Base-by-base conservation (phyloP, 257 asterid species). In the Mitragyna speciosa region DNA sequence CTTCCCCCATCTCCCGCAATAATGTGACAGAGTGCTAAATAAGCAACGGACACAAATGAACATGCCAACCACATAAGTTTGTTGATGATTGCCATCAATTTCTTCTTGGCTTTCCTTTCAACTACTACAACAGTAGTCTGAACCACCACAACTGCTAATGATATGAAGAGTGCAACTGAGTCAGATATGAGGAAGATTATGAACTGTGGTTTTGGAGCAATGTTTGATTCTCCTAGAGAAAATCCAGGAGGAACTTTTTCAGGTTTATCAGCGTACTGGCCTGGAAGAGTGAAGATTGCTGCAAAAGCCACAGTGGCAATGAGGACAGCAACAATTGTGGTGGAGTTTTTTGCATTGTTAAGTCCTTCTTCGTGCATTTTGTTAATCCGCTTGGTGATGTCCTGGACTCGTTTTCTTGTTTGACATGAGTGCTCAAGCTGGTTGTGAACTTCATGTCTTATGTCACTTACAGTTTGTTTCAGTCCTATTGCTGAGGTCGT, bases 21-120 rank as follows among this genome's bases (percentile, higher is more conserved):
- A 10, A 93, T 85, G 76, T 87, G 91, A n/a, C 91, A 87, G 75
- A 89, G 30, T 0, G 97, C 89, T 22, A 90, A 91, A 76, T 88
- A 93, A 0, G 97, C 94, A 7, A 90, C 83, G 0, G 96, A 91
- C 17, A 90, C 83, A 28, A 87, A 91, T 0, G 89, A 84, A 69
- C 96, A 91, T 6, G 98, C 98, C 78, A 93, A 76, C 98, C 95
- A 91, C 98, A 93, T 91, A 33, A 93, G 89, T 89, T 91, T 93
- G 87, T 93, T 93, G 22, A 93, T 93, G 31, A 93, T 87, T 0
- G 89, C 85, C 97, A 91, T 91, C 76, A 91, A 39, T 76, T 83
- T 89, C 81, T 86, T 91, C 88, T 93, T 91, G 2, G 95, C 93
- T 54, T 58, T 83, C 72, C 92, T 84, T 79, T 93, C 96, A 0